These are phyloP conservation scores for Anisogramma anomala DNA, from an alignment of 2,329 filamentous ascomycete genomes.

Conservation along the genomic window DNA sequence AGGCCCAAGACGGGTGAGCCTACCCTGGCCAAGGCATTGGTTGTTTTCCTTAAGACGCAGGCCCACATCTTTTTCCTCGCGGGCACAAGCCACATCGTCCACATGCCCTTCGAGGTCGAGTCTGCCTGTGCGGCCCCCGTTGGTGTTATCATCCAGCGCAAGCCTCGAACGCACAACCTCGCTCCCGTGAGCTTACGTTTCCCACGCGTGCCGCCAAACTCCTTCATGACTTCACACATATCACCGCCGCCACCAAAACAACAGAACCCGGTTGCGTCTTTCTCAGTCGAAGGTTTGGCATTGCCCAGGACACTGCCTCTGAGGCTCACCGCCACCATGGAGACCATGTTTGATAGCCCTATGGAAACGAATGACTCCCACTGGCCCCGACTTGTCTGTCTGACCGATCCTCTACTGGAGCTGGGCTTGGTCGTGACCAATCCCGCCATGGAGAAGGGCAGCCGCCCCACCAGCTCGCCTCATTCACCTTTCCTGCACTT, in stretches of 20 bases:
- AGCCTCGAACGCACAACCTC: slow-evolving; percentile 41
- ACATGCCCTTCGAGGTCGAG: slow-evolving; percentile 91
- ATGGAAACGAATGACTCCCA: slow-evolving; percentile 43
- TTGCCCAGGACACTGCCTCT: slow-evolving; percentile 43
- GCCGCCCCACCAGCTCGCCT: slow-evolving; percentile 27
- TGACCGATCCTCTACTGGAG: slow-evolving; percentile 78
- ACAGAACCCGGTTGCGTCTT: slow-evolving; percentile 34
- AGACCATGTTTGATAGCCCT: slow-evolving; percentile 46
- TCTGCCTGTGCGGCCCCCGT: slow-evolving; percentile 69
- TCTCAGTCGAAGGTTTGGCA: slow-evolving; percentile 46
- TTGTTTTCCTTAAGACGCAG: slow-evolving; percentile 85
- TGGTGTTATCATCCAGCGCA: slow-evolving; percentile 80
- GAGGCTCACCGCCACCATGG: slow-evolving; percentile 41
- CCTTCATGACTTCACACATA: slow-evolving; percentile 63
- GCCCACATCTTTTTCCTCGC: slow-evolving; percentile 87
- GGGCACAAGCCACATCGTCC: slow-evolving; percentile 77
- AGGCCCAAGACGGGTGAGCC: slow-evolving; percentile 7
- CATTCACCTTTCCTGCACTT: slow-evolving; percentile 54
- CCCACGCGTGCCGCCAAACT: slow-evolving; percentile 62
- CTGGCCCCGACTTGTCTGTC: slow-evolving; percentile 66
- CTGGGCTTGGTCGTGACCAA: slow-evolving; percentile 68
- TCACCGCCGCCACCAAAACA: slow-evolving; percentile 35
- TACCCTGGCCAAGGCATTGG: slow-evolving; percentile 55
- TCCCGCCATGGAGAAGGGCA: slow-evolving; percentile 29
- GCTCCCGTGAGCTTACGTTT: slow-evolving; percentile 43